A percentile compares a stretch with the other conserved stretches of the same genome.
These are phyloP conservation scores for Ogataea pilisensis DNA, from an alignment of 805 yeast genomes.

Conservation along the genomic window DNA sequence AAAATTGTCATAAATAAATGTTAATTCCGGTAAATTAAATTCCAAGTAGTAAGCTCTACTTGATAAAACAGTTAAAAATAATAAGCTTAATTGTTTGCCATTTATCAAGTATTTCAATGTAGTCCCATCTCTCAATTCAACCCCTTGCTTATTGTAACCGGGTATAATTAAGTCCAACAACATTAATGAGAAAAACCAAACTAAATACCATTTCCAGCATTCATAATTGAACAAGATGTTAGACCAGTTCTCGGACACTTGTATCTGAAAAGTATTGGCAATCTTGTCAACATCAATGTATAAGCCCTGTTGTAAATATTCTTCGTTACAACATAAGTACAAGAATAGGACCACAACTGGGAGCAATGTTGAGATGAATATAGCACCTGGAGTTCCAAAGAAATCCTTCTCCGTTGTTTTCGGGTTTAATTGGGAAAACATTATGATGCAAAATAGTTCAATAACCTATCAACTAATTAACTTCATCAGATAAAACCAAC, in stretches of 20 bases:
- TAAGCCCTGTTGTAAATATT: slow-evolving; percentile 48
- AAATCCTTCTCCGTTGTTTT: slow-evolving; percentile 69
- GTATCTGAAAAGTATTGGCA: slow-evolving; percentile 9
- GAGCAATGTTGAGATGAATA: slow-evolving; percentile 58
- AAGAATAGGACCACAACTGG: slow-evolving; percentile 61
- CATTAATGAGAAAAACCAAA: slow-evolving; percentile 70
- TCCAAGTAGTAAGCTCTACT: slow-evolving; percentile 50
- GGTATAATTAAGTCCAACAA: slow-evolving; percentile 63
- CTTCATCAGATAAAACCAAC: no score
- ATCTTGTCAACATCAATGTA: slow-evolving; percentile 39
- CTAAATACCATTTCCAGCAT: slow-evolving; percentile 60
- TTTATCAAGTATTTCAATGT: slow-evolving; percentile 72
- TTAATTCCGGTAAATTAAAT: slow-evolving; percentile 63
- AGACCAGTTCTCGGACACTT: slow-evolving; percentile 19
- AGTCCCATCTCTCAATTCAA: slow-evolving; percentile 71
- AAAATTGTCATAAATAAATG: slow-evolving; percentile 65
- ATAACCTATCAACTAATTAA: no score
- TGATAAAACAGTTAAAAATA: slow-evolving; percentile 34
- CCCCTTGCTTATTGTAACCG: slow-evolving; percentile 73
- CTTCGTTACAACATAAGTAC: slow-evolving; percentile 58
- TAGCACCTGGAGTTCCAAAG: slow-evolving; percentile 72
- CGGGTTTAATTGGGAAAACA: slow-evolving; percentile 51
- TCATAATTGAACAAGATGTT: slow-evolving; percentile 37
- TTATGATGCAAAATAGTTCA: no score
- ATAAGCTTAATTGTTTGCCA: slow-evolving; percentile 56